Percentiles rank a stretch among this genome's conserved stretches.
Evolutionary conservation across 2,329 filamentous ascomycete genomes (phyloP).

Genomic region (Cladorrhinum sp.): DNA sequence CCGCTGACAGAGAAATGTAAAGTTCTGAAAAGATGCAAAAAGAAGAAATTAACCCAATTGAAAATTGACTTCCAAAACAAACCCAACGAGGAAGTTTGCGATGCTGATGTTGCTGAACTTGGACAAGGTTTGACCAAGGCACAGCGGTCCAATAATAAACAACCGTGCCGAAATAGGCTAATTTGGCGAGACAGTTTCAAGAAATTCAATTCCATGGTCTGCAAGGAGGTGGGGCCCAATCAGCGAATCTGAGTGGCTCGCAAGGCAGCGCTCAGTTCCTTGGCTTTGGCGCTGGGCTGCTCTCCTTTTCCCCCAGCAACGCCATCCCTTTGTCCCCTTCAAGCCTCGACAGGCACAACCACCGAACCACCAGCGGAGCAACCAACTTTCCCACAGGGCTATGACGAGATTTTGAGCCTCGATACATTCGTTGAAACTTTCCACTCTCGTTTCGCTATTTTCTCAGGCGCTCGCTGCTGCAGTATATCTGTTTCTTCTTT

Average conservation of each 20-base stretch:
- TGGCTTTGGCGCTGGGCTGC: neutral
- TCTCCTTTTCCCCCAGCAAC: constrained; percentile 30
- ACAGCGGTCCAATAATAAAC: constrained; percentile 15
- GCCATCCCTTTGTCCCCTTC: constrained; percentile 9
- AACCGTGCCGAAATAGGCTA: constrained; percentile 22
- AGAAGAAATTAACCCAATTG: neutral
- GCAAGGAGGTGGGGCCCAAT: neutral
- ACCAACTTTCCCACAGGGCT: constrained; percentile 4
- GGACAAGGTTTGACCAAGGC: neutral
- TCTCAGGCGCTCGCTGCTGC: too few species aligned
- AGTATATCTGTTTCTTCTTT: neutral
- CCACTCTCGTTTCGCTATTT: constrained; percentile 4
- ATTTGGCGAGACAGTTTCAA: constrained; percentile 26
- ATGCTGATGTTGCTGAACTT: neutral
- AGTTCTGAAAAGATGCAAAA: neutral
- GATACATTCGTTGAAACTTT: constrained; percentile 3
- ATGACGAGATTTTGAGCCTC: constrained; percentile 4
- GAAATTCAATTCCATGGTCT: neutral
- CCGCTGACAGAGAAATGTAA: neutral
- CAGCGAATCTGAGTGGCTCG: constrained; percentile 3
- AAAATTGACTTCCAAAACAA: neutral
- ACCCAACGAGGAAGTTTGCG: neutral
- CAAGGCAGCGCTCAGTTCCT: neutral
- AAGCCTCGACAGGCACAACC: constrained; percentile 17
- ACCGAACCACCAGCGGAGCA: constrained; percentile 24